Evolutionary conservation across 2,329 filamentous ascomycete genomes (phyloP).

Genomic region (Xylaria sp.): DNA sequence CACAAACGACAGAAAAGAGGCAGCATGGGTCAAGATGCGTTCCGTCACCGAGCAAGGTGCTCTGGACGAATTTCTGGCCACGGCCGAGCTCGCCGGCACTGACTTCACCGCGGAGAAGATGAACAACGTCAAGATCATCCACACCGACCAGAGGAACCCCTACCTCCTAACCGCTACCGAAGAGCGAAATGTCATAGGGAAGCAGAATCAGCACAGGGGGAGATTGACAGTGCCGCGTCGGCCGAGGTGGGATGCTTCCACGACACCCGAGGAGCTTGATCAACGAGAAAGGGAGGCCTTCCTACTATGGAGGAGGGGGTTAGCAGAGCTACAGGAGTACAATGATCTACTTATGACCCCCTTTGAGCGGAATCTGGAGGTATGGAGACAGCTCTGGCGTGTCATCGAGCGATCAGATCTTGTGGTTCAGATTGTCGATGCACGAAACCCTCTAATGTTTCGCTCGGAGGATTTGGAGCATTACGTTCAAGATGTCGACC

Average conservation of each 20-base stretch:
- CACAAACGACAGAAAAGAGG: conserved; percentile 89
- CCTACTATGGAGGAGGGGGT: conserved; percentile 85
- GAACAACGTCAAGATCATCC: conserved; percentile 99
- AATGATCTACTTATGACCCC: conserved; percentile 97
- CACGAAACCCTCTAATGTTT: conserved; percentile 92
- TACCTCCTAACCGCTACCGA: conserved; percentile 88
- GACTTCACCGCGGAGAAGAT: conserved; percentile 99
- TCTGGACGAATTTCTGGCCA: conserved; percentile 95
- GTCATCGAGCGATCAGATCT: conserved; percentile 97
- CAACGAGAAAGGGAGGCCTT: conserved; percentile 81
- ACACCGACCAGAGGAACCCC: conserved; percentile 94
- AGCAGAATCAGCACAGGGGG: conserved; percentile 83
- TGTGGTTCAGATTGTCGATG: conserved; percentile 98
- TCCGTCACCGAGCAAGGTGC: conserved; percentile 97
- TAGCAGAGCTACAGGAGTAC: conserved; percentile 93
- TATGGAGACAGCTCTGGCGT: conserved; percentile 97
- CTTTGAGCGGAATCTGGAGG: conserved; percentile 96
- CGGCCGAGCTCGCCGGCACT: conserved; percentile 95
- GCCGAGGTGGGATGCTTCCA: conserved; percentile 87
- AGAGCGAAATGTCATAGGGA: conserved; percentile 80
- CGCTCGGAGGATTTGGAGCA: conserved; percentile 91
- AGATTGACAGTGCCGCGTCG: conserved; percentile 89
- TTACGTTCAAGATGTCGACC: conserved; percentile 93
- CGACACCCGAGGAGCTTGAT: conserved; percentile 86
- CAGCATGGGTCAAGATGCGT: conserved; percentile 98